phyloP scores from a whole-genome alignment of 768 basidiomycete species.

The Russula olivacea region DNA sequence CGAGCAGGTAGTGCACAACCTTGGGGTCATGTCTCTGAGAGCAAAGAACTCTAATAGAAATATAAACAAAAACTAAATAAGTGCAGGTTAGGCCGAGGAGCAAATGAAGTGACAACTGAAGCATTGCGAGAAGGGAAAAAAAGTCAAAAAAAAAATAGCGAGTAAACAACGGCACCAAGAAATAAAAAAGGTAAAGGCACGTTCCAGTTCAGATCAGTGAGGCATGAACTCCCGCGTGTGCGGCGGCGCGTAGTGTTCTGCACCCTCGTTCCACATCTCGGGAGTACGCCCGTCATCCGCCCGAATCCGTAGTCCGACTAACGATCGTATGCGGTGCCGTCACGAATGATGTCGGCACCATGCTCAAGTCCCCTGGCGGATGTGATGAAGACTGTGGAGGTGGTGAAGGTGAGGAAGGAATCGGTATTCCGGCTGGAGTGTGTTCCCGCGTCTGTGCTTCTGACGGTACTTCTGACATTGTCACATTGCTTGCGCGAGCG shows the following conservation, averaged over 20 bases:
- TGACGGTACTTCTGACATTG: neutral
- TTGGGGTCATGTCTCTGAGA: too few species aligned
- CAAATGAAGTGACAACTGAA: too few species aligned
- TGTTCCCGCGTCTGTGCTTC: slow-evolving; percentile 24
- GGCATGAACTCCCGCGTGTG: neutral
- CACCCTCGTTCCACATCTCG: neutral
- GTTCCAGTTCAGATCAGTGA: neutral
- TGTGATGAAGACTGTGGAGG: neutral
- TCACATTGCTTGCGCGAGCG: too few species aligned
- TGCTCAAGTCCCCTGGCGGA: neutral
- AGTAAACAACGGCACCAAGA: too few species aligned
- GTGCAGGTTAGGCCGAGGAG: too few species aligned
- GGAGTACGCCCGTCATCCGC: neutral
- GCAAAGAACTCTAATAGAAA: too few species aligned
- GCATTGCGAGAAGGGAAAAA: too few species aligned
- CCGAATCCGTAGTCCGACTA: neutral
- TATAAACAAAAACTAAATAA: too few species aligned
- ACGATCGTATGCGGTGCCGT: neutral
- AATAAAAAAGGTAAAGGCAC: too few species aligned
- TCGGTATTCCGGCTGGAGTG: neutral
- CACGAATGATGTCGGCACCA: too few species aligned
- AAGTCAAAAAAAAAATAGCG: too few species aligned
- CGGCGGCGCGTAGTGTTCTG: neutral
- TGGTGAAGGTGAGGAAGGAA: neutral
- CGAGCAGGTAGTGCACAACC: too few species aligned